phyloP scores from a whole-genome alignment of 345 rosid species.

The Triadica sebifera region DNA sequence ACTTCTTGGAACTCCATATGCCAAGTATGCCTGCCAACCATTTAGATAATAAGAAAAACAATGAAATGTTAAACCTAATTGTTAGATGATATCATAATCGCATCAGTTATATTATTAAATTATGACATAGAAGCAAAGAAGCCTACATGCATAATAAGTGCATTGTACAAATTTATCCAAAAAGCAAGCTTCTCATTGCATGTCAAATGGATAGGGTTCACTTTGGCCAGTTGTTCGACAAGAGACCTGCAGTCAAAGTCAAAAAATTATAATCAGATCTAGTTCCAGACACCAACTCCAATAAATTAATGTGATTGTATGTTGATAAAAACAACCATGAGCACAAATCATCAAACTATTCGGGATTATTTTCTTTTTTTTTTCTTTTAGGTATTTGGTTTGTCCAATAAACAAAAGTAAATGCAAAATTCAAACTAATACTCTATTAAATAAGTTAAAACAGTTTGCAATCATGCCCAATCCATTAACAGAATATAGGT shows the following conservation, averaged over 20 bases:
- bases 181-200: constrained; percentile 66
- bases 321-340: not conserved
- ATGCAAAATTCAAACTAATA: not conserved
- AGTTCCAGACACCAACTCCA: not conserved
- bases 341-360: not conserved
- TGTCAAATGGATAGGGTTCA: constrained; percentile 31
- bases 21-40: constrained; percentile 27
- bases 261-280: constrained; percentile 10
- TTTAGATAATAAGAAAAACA: constrained; percentile 12
- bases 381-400: not conserved
- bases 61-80: constrained; percentile 9
- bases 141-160: constrained; percentile 90
- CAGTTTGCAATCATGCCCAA: not conserved
- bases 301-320: not conserved
- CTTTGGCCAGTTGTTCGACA: constrained; percentile 32
- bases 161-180: constrained; percentile 91
- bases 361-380: too few species aligned
- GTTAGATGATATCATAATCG: constrained; percentile 1
- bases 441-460: not conserved
- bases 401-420: constrained; percentile 1
- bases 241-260: constrained; percentile 17
- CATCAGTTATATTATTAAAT: not conserved
- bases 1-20: constrained; percentile 26
- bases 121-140: constrained; percentile 11
- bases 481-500: not conserved